Evolutionary conservation across 176 grass and related monocot genomes (phyloP).

Genomic region (Pontederia crassipes): DNA sequence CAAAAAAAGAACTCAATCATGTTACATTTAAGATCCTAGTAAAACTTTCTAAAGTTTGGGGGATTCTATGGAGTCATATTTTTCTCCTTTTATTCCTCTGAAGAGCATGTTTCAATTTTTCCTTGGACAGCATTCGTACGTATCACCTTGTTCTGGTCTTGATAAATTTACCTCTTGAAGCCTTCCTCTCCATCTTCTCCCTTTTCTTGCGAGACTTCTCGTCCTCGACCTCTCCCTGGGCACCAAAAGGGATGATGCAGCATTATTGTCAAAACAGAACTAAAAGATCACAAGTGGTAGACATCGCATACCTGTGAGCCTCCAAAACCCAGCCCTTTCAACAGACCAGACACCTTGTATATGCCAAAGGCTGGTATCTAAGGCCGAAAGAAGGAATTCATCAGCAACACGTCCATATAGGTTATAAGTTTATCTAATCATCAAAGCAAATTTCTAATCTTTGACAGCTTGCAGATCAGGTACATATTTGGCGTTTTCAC

Average conservation of each 20-base stretch:
- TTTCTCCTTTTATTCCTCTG: too few relatives aligned
- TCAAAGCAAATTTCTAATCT: too few relatives aligned
- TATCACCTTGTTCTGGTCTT: constrained; percentile 61
- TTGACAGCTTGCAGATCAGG: too few relatives aligned
- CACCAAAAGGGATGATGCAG: constrained; percentile 12
- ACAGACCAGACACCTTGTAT: constrained; percentile 65
- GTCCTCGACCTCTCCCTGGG: constrained; percentile 66
- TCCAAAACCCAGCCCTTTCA: constrained; percentile 49
- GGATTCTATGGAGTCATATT: too few relatives aligned
- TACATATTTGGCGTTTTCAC: too few relatives aligned
- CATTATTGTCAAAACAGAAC: background rate
- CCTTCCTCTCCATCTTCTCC: constrained; percentile 95
- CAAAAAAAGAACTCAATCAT: too few relatives aligned
- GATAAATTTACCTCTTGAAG: constrained; percentile 73
- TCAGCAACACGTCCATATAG: background rate
- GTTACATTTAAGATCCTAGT: too few relatives aligned
- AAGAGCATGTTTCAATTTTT: too few relatives aligned
- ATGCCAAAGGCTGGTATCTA: constrained; percentile 86
- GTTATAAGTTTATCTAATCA: background rate
- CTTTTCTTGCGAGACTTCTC: constrained; percentile 87
- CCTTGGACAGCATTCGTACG: too few relatives aligned
- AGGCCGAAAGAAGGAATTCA: constrained; percentile 10
- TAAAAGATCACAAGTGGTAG: background rate
- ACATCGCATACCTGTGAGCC: constrained; percentile 54
- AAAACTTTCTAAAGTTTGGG: too few relatives aligned